Evolutionary conservation across 2,329 filamentous ascomycete genomes (phyloP).

Genomic region (Aspergillus sojae): DNA sequence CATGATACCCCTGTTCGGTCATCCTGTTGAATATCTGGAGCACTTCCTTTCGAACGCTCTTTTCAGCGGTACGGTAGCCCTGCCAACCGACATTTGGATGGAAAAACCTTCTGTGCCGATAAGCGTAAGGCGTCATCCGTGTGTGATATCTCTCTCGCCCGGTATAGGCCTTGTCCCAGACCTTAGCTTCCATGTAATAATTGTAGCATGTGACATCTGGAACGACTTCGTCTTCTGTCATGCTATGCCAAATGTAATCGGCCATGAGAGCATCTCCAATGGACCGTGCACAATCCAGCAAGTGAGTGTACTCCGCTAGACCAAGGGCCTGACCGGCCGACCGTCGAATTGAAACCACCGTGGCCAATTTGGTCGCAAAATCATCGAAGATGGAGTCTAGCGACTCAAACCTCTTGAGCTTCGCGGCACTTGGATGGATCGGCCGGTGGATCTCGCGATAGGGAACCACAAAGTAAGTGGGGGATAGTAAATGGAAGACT

Average conservation of each 20-base stretch:
- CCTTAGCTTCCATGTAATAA: slow-evolving; percentile 53
- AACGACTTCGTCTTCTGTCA: slow-evolving; percentile 40
- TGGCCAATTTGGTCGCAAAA: slow-evolving; percentile 41
- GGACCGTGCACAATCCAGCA: slow-evolving; percentile 55
- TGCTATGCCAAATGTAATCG: slow-evolving; percentile 49
- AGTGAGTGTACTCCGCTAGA: slow-evolving; percentile 54
- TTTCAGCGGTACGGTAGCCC: slow-evolving; percentile 33
- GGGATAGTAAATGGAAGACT: slow-evolving; percentile 65
- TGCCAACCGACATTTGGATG: slow-evolving; percentile 25
- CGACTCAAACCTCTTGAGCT: slow-evolving; percentile 46
- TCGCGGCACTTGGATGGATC: slow-evolving; percentile 52
- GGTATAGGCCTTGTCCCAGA: slow-evolving; percentile 49
- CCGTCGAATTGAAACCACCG: slow-evolving; percentile 43
- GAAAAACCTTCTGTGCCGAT: slow-evolving; percentile 30
- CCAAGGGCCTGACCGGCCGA: slow-evolving; percentile 40
- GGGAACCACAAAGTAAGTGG: slow-evolving; percentile 52
- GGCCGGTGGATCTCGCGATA: slow-evolving; percentile 51
- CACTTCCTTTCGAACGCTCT: slow-evolving; percentile 40
- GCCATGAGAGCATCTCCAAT: slow-evolving; percentile 51
- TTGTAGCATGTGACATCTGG: slow-evolving; percentile 59
- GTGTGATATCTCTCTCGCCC: slow-evolving; percentile 44
- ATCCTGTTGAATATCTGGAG: slow-evolving; percentile 52
- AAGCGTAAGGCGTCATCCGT: slow-evolving; percentile 36
- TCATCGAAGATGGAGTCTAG: slow-evolving; percentile 42
- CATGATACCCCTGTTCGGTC: slow-evolving; percentile 44